phyloP scores from a whole-genome alignment of 352 stramenopile species.

The Phytophthora colocasiae region DNA sequence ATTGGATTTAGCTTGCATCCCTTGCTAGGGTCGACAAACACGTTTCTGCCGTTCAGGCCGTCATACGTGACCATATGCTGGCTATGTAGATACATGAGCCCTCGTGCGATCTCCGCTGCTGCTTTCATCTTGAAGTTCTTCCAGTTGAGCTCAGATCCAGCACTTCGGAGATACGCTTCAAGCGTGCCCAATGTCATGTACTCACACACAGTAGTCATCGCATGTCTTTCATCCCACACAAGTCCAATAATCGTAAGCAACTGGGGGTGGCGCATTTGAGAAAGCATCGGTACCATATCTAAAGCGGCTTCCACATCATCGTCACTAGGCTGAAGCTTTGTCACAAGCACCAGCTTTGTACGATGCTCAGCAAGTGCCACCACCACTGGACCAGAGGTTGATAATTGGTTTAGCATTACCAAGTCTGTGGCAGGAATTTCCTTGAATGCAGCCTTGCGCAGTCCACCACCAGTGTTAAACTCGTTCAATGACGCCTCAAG shows the following conservation, averaged over 20 bases:
- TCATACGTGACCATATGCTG: constrained; percentile 80
- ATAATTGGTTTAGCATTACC: constrained; percentile 46
- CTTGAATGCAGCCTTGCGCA: constrained; percentile 64
- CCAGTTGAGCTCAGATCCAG: constrained; percentile 61
- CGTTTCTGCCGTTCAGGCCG: constrained; percentile 65
- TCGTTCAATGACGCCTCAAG: constrained; percentile 51
- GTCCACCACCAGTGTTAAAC: constrained; percentile 43
- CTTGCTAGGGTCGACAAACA: constrained; percentile 77
- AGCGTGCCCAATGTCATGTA: constrained; percentile 77
- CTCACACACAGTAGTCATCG: constrained; percentile 74
- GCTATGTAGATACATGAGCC: constrained; percentile 81
- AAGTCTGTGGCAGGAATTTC: constrained; percentile 59
- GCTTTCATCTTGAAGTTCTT: constrained; percentile 82
- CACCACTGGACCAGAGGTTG: constrained; percentile 53
- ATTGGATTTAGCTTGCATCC: constrained; percentile 85
- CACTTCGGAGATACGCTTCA: constrained; percentile 56
- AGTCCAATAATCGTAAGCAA: constrained; percentile 67
- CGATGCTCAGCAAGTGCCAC: constrained; percentile 57
- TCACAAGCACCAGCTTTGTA: constrained; percentile 63
- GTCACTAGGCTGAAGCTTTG: constrained; percentile 57
- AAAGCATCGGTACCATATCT: constrained; percentile 62
- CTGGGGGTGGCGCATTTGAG: constrained; percentile 75
- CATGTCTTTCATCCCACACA: constrained; percentile 64
- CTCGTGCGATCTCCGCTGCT: constrained; percentile 64
- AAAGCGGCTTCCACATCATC: constrained; percentile 67